These are phyloP conservation scores for Ascosphaera pollenicola DNA, from an alignment of 2,329 filamentous ascomycete species.

Conservation along the genomic window DNA sequence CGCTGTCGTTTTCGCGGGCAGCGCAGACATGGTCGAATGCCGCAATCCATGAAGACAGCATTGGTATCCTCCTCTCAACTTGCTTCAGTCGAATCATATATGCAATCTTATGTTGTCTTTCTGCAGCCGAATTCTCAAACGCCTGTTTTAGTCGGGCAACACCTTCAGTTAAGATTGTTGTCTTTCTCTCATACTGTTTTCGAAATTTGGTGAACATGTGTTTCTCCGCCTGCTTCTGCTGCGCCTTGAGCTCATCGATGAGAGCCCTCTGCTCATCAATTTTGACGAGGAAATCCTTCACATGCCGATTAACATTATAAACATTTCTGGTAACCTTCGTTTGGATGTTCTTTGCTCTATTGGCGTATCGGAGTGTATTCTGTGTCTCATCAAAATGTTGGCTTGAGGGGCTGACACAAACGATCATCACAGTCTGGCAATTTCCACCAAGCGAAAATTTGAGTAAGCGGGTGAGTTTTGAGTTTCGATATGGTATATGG, in stretches of 20 bases:
- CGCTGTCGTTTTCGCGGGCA: constrained; percentile 41
- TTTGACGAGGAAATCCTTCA: constrained; percentile 98
- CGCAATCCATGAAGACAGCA: constrained; percentile 81
- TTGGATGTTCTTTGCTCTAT: constrained; percentile 95
- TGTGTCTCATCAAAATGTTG: constrained; percentile 95
- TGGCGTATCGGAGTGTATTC: constrained; percentile 81
- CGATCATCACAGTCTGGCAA: constrained; percentile 91
- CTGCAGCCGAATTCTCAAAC: constrained; percentile 56
- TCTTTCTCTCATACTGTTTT: constrained; percentile 73
- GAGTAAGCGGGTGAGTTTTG: constrained; percentile 87
- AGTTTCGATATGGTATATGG: constrained; percentile 91
- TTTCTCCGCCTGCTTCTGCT: constrained; percentile 73
- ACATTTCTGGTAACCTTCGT: constrained; percentile 99
- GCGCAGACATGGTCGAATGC: constrained; percentile 74
- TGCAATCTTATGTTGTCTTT: constrained; percentile 56
- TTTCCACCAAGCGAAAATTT: constrained; percentile 97
- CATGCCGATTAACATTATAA: constrained; percentile 96
- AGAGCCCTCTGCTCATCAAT: constrained; percentile 96
- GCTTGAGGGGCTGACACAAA: constrained; percentile 97
- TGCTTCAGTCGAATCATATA: constrained; percentile 66
- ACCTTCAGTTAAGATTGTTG: constrained; percentile 53
- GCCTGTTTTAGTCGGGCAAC: constrained; percentile 57
- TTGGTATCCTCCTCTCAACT: constrained; percentile 62
- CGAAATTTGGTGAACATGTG: constrained; percentile 71
- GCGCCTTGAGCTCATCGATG: constrained; percentile 84